Base-by-base conservation (phyloP, 2,329 filamentous ascomycete species). In the Lizonia empirigonia region DNA sequence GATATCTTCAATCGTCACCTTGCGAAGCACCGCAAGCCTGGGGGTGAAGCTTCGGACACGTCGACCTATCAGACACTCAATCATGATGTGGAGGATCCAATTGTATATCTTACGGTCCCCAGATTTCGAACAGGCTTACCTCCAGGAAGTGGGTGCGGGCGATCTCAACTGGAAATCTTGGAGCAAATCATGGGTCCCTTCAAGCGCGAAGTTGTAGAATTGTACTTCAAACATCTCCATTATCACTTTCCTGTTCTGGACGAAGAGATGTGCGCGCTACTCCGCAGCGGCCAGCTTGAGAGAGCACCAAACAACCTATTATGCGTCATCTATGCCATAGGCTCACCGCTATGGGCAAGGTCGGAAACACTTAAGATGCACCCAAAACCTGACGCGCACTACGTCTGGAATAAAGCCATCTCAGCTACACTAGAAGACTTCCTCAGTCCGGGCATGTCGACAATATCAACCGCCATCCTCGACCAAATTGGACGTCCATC, bases 11-110 rank as follows among this genome's bases (percentile, higher is more conserved):
- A 75, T 32, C 67, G 71, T 24, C 73, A 76, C 30, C 68, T 77
- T 16, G 67, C 65, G 2, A 63, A 73, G 37, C 65, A 70, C 22
- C 58, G 61, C 12, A 65, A 60, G 30, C 34, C 58, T 8, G 60
- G 56, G 8, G 58, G 53, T 8, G 64, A 69, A 15, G 48, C 53
- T 9, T 47, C 66, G 10, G 76, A 74, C 23, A 52, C 57, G 5
- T 65, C 63, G 7, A 76, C 75, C 13, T 82, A 82, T 52, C 79
- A 79, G 37, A 78, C 80, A 7, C 76, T 82, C 24, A 78, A 77
- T 2, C 80, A 76, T 44, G 76, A 71, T 44, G 56, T 64, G 5
- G 71, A 76, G 16, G 67, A 75, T 38, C 70, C 74, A 4, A 69
- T 76, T 6, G 66, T 76, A 2, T 76, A 76, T 40, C 62, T 73